These are phyloP conservation scores for Fraxinus pennsylvanica DNA, from an alignment of 257 asterid genomes.

Conservation along the genomic window DNA sequence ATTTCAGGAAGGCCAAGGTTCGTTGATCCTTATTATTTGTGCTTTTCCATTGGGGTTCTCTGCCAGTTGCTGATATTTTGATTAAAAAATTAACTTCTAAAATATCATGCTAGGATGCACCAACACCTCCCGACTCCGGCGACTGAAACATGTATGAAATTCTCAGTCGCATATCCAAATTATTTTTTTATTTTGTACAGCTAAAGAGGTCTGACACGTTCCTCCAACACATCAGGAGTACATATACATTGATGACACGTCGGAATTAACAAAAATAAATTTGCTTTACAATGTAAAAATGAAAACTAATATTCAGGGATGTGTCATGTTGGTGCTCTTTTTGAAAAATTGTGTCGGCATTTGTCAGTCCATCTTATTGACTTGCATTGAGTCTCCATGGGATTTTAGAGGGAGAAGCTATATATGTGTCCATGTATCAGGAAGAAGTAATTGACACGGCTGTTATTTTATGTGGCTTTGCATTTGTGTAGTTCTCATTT, in stretches of 20 bases:
- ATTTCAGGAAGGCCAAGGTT: conserved; percentile 77
- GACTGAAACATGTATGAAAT: no score
- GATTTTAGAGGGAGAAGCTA: conserved; percentile 12
- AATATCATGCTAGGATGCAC: background rate
- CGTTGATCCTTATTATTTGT: conserved; percentile 22
- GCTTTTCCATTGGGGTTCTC: conserved; percentile 4
- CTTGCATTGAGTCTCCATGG: conserved; percentile 2
- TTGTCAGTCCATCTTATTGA: background rate
- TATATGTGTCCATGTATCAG: conserved; percentile 6
- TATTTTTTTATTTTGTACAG: no score
- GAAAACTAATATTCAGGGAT: no score
- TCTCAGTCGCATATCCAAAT: no score
- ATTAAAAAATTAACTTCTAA: background rate
- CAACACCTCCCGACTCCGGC: no score
- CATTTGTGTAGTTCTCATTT: conserved; percentile 8
- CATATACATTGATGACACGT: no score
- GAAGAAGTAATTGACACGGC: background rate
- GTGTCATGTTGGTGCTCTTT: no score
- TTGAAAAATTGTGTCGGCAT: background rate
- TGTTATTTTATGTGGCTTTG: conserved; percentile 14
- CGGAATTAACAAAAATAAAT: no score
- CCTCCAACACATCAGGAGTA: no score
- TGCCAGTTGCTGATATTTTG: conserved; percentile 8
- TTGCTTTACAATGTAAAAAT: no score
- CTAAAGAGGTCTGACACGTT: no score